Evolutionary conservation across 179 eudicot genomes (phyloP).

Genomic region (Drosera spatulata): DNA sequence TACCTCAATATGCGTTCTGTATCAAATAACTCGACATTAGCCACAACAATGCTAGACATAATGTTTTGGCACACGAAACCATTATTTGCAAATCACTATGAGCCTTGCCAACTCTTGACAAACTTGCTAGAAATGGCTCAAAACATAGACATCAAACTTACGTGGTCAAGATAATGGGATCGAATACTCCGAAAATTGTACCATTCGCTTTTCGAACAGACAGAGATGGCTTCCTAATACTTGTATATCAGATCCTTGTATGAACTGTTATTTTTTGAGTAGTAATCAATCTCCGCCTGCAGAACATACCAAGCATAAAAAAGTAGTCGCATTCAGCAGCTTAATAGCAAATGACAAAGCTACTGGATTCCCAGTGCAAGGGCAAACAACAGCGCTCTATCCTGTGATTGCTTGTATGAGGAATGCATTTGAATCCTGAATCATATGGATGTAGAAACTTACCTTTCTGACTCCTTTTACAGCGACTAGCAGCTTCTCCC

Average conservation of each 20-base stretch:
- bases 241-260: slow-evolving; percentile 64
- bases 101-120: too few species aligned
- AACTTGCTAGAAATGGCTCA: too few species aligned
- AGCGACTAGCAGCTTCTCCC: slow-evolving; percentile 59
- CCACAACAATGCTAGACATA: too few species aligned
- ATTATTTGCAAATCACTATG: too few species aligned
- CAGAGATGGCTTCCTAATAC: slow-evolving; percentile 21
- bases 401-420: not conserved
- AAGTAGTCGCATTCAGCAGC: not conserved
- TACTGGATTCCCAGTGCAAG: not conserved
- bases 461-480: slow-evolving; percentile 83
- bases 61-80: too few species aligned
- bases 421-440: not conserved
- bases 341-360: not conserved
- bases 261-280: slow-evolving; percentile 53
- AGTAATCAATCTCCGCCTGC: slow-evolving; percentile 81
- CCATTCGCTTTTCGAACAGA: too few species aligned
- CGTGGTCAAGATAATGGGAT: too few species aligned
- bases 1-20: too few species aligned
- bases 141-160: too few species aligned
- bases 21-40: too few species aligned
- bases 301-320: slow-evolving; percentile 1
- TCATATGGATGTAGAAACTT: not conserved
- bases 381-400: not conserved
- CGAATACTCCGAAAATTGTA: too few species aligned